Evolutionary conservation across 1,284 basidiomycete species (phyloP).

Genomic region (Chalciporus sp.): DNA sequence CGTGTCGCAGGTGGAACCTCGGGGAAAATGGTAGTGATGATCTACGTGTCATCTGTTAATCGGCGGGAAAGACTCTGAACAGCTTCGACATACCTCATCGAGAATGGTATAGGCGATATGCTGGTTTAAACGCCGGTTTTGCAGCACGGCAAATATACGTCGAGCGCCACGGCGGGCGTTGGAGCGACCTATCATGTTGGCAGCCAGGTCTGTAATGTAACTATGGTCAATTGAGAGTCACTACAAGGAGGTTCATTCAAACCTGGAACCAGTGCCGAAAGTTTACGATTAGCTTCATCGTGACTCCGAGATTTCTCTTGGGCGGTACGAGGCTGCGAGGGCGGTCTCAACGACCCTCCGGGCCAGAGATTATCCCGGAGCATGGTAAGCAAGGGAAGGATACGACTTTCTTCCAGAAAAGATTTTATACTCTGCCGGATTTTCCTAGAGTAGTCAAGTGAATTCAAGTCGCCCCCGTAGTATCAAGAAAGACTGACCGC

Average conservation of each 20-base stretch:
- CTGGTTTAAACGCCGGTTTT: constrained; percentile 91
- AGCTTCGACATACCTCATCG: constrained; percentile 68
- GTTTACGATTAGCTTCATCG: constrained; percentile 85
- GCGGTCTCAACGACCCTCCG: constrained; percentile 69
- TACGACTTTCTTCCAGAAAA: constrained; percentile 63
- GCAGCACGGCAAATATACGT: constrained; percentile 88
- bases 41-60: constrained; percentile 38
- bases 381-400: constrained; percentile 66
- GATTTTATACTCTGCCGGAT: constrained; percentile 76
- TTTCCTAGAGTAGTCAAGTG: constrained; percentile 57
- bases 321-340: constrained; percentile 65
- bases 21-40: constrained; percentile 66
- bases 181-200: constrained; percentile 94
- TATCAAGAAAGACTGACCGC: constrained; percentile 52
- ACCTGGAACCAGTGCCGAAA: constrained; percentile 91
- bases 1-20: constrained; percentile 20
- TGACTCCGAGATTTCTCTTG: constrained; percentile 81
- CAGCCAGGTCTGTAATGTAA: constrained; percentile 72
- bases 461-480: not conserved
- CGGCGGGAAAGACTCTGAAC: constrained; percentile 1
- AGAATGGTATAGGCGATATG: constrained; percentile 86
- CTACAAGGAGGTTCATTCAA: constrained; percentile 22
- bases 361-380: constrained; percentile 85
- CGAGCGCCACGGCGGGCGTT: constrained; percentile 92
- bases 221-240: constrained; percentile 8